Base-by-base conservation (phyloP, 2,329 filamentous ascomycete genomes). In the Sarocladiaceae sp. region DNA sequence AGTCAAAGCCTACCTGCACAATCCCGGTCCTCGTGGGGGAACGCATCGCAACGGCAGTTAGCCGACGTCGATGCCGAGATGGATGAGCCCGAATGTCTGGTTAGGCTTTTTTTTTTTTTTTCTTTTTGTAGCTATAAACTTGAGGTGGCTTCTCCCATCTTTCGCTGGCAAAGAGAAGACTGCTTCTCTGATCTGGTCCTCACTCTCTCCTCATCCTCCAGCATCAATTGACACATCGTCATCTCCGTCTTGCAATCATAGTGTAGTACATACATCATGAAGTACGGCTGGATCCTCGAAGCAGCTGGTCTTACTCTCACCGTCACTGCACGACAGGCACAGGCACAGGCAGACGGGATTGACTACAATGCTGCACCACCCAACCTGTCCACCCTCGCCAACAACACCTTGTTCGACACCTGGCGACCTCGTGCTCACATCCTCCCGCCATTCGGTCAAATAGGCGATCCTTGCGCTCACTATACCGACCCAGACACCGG, bases 391-490 rank as follows among this genome's bases (percentile, higher is more conserved):
- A 63, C 61, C n/a, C 56, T 67, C 13, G 54, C 57, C 43, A 66
- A 65, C 49, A 55, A 54, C 32, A 55, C 60, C 39, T 51, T 64
- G 19, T 63, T 58, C 45, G 54, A 62, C 53, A 52, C 53, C 48
- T 55, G 53, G 53, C 50, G 53, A 21, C 67, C 66, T 3, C 59
- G 55, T 47, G 60, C 65, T 13, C 67, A 69, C 43, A 57, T 70
- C 1, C 57, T 68, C 1, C 66, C 67, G 4, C 57, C 60, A 0
- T 58, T 53, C 31, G 65, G 66, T 6, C 59, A 66, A 37, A 64
- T 68, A 33, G 67, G 64, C 27, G 67, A 70, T 45, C 66, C 66
- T 10, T 68, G 65, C 46, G 67, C 66, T 61, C 67, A 69, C 47
- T 70, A 68, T 51, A 67, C 64, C 3, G 66, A 70, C 45, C 64